Conservation (phyloP, 2,329 filamentous ascomycete genomes). For the Ophiosphaerella narmari region DNA sequence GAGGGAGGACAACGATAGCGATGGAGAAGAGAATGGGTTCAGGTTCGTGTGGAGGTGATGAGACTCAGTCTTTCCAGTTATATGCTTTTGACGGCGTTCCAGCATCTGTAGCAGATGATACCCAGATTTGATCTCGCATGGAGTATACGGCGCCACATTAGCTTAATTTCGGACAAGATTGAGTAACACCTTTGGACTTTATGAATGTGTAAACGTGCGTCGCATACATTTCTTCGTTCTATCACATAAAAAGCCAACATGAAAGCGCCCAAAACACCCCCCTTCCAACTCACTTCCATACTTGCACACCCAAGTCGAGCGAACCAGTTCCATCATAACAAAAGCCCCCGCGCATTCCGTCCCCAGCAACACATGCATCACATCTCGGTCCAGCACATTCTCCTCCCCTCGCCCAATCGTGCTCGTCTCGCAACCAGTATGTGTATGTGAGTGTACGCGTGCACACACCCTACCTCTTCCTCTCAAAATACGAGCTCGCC, state of each 20-base stretch:
- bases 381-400: no score
- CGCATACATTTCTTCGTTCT: slow-evolving; percentile 1
- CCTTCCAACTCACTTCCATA: slow-evolving; percentile 3
- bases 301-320: not conserved
- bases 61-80: not conserved
- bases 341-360: not conserved
- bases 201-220: not conserved
- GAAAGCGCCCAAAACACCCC: slow-evolving; percentile 16
- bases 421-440: not conserved
- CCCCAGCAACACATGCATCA: not conserved
- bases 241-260: not conserved
- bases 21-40: slow-evolving; percentile 62
- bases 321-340: not conserved
- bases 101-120: not conserved
- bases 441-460: not conserved
- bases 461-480: slow-evolving; percentile 61
- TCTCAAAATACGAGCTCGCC: slow-evolving; percentile 87
- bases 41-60: slow-evolving; percentile 52
- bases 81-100: not conserved
- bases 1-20: slow-evolving; percentile 54
- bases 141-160: not conserved
- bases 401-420: no score
- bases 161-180: not conserved
- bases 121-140: not conserved
- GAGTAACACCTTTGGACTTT: no score